Evolutionary conservation across 768 basidiomycete genomes (phyloP), one percentile per base, ranked within the genome.

Genomic region (Auriscalpium vulgare): DNA sequence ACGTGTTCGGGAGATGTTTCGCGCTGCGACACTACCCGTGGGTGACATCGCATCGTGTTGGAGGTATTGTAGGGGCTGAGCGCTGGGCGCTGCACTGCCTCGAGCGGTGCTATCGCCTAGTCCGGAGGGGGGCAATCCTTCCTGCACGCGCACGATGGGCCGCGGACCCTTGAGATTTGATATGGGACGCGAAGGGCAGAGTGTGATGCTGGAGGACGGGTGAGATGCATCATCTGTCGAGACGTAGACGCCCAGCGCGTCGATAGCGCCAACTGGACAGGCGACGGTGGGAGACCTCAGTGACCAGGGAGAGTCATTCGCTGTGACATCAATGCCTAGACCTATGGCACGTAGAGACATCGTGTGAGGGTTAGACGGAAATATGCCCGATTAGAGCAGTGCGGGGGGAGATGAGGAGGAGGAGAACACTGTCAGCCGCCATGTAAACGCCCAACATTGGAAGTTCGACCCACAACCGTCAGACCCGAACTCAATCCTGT

Each of bases 131-230:
- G 40, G 40, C 4, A 43, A 43, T 3, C 40, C 40, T 4, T 43
- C 61, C 7, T 52, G 56, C 56, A 17, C 50, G 45, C 38, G 54
- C 57, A 60, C 51, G 57, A 65, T 54, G 60, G 47, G 45, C 29
- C 47, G 38, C 14, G 55, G 34, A 3, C 23, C 37, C 14, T 17
- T 51, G 50, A 17, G 14, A 36, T 17, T 36, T 51, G 23, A 17
- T 10, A 8, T 37, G 50, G 21, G 36, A 50, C 60, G 59, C 4
- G 40, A 43, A 9, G 40, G 40, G 40, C 40, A 43, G 13, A 43
- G 40, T 6, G 40, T 43, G 40, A 43, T 43, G 40, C 40, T 43
- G 17, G 40, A 43, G 17, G 40, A 43, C 0, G 40, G 40, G 40
- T 8, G 40, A 43, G 40, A 43, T 13, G 17, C 40, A 43, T n/a